Evolutionary conservation across 164 flowering plant genomes (phyloP).

Genomic region (Umbellularia californica): DNA sequence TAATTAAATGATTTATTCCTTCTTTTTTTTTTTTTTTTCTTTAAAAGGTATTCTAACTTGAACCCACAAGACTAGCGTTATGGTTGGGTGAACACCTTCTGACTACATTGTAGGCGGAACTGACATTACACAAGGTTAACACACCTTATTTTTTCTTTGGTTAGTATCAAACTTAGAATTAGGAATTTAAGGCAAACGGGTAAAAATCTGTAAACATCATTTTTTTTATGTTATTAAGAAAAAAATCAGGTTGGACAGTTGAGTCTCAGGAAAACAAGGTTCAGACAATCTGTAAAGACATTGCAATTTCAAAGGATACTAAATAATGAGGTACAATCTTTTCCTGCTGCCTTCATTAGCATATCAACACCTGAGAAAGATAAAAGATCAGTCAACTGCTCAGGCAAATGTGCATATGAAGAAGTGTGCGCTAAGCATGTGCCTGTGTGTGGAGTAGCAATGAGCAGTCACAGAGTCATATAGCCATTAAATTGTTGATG

Average conservation of each 20-base stretch:
- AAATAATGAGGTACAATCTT: slow-evolving; percentile 86
- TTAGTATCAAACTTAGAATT: too few relatives aligned
- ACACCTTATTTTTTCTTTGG: too few relatives aligned
- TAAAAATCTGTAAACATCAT: too few relatives aligned
- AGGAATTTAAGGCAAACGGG: too few relatives aligned
- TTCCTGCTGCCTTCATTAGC: slow-evolving; percentile 92
- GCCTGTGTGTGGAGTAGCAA: background rate
- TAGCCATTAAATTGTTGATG: background rate
- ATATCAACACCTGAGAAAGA: slow-evolving; percentile 69
- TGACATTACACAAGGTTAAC: too few relatives aligned
- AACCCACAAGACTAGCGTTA: too few relatives aligned
- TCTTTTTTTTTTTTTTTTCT: too few relatives aligned
- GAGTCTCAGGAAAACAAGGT: background rate
- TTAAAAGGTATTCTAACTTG: too few relatives aligned
- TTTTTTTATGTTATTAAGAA: background rate
- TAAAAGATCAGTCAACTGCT: background rate
- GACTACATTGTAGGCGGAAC: too few relatives aligned
- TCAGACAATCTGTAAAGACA: background rate
- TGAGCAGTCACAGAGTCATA: background rate
- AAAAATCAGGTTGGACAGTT: background rate
- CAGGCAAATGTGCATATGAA: background rate
- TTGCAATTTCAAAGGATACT: slow-evolving; percentile 74
- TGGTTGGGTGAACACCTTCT: too few relatives aligned
- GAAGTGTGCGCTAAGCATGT: background rate
- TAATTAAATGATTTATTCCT: too few relatives aligned